A percentile compares a stretch with the other conserved stretches of the same genome.
Evolutionary conservation across 495 filamentous ascomycete genomes (phyloP).

Genomic region (Beverwykella pulmonaria): DNA sequence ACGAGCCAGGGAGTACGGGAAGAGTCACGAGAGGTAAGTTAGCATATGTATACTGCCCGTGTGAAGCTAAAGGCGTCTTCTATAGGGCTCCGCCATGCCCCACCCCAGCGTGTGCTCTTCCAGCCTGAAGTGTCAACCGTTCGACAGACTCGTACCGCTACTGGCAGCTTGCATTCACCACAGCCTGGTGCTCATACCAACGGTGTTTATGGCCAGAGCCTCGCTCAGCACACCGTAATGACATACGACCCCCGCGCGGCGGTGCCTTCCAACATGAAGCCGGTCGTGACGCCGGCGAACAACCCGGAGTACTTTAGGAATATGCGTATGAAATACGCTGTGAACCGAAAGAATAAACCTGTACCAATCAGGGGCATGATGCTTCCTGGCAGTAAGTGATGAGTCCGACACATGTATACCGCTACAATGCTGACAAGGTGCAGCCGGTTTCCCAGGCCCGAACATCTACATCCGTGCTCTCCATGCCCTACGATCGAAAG

Average conservation of each 20-base stretch:
- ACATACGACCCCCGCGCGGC: slow-evolving; percentile 62
- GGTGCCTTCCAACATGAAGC: slow-evolving; percentile 63
- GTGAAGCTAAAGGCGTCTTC: not conserved
- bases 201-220: slow-evolving; percentile 42
- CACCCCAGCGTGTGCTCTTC: slow-evolving; percentile 78
- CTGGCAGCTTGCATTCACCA: slow-evolving; percentile 53
- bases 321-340: slow-evolving; percentile 46
- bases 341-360: slow-evolving; percentile 29
- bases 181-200: slow-evolving; percentile 41
- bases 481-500: slow-evolving; percentile 72
- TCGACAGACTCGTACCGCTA: slow-evolving; percentile 60
- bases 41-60: not conserved
- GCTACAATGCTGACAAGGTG: not conserved
- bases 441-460: slow-evolving; percentile 67
- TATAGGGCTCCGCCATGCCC: slow-evolving; percentile 70
- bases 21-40: slow-evolving; percentile 61
- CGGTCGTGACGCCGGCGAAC: slow-evolving; percentile 69
- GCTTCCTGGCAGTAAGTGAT: slow-evolving; percentile 55
- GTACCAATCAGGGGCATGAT: slow-evolving; percentile 52
- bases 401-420: not conserved
- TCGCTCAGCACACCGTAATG: slow-evolving; percentile 55
- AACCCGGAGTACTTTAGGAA: slow-evolving; percentile 64
- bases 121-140: slow-evolving; percentile 66
- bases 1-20: slow-evolving; percentile 62
- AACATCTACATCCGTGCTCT: slow-evolving; percentile 90